Conservation (phyloP, 2,329 filamentous ascomycete genomes). For the Rutstroemia sydowiana region DNA sequence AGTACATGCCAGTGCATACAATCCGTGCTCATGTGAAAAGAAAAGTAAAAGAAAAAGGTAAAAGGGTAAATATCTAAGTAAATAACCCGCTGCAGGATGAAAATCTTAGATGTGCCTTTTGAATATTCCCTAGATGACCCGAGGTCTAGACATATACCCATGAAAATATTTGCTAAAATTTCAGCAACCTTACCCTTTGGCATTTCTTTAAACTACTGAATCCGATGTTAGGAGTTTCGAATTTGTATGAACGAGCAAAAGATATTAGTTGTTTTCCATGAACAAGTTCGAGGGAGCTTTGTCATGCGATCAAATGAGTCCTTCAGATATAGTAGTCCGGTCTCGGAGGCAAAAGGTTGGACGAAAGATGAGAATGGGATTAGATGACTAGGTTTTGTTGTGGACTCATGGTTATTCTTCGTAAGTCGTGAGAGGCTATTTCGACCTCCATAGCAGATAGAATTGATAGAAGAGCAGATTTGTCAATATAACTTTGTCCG, state of each 20-base stretch:
- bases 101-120: too few relatives aligned
- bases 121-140: neutral
- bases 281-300: neutral
- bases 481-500: too few relatives aligned
- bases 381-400: too few relatives aligned
- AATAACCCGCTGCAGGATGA: too few relatives aligned
- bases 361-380: neutral
- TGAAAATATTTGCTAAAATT: slow-evolving; percentile 10
- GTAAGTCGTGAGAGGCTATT: too few relatives aligned
- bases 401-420: too few relatives aligned
- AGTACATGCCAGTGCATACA: too few relatives aligned
- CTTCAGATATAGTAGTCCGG: neutral
- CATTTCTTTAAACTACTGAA: neutral
- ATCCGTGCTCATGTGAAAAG: neutral
- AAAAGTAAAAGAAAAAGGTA: neutral
- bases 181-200: neutral
- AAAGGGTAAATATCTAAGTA: neutral
- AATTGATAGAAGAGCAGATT: too few relatives aligned
- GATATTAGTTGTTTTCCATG: neutral
- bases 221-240: neutral
- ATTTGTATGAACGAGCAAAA: neutral
- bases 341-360: neutral
- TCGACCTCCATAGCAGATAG: too few relatives aligned
- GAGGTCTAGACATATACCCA: slow-evolving; percentile 3
- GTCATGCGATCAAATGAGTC: neutral